Percentiles rank a stretch among this genome's conserved stretches.
phyloP scores from a whole-genome alignment of 1,284 basidiomycete species.

The Pyrrhoderma lamaoense region DNA sequence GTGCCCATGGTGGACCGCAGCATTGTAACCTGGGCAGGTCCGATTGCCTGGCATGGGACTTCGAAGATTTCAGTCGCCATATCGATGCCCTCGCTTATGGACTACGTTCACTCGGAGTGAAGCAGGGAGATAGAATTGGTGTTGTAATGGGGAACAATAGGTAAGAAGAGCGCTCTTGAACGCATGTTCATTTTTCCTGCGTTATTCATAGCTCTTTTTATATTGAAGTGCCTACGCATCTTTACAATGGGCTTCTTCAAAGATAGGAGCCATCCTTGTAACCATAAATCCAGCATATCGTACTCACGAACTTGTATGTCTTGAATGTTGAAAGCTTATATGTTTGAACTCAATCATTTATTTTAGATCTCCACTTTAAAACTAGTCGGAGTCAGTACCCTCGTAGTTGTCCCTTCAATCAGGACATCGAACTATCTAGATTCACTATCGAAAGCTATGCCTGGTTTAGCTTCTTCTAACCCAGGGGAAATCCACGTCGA shows the following conservation, averaged over 20 bases:
- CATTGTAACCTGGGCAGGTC: slow-evolving; percentile 39
- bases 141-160: slow-evolving; percentile 82
- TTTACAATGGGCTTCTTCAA: slow-evolving; percentile 79
- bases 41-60: slow-evolving; percentile 68
- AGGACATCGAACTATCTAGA: slow-evolving; percentile 56
- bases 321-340: neutral
- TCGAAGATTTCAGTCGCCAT: slow-evolving; percentile 60
- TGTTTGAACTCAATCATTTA: neutral
- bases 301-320: slow-evolving; percentile 56
- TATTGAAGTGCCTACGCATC: slow-evolving; percentile 61
- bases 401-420: slow-evolving; percentile 68
- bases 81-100: slow-evolving; percentile 66
- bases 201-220: neutral
- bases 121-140: slow-evolving; percentile 72
- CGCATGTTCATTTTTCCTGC: neutral
- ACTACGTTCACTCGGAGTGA: slow-evolving; percentile 60
- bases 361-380: slow-evolving; percentile 53
- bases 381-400: slow-evolving; percentile 59
- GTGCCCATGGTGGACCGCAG: slow-evolving; percentile 52
- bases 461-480: slow-evolving; percentile 41
- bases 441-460: slow-evolving; percentile 52
- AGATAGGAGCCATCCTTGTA: slow-evolving; percentile 72
- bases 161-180: slow-evolving; percentile 29
- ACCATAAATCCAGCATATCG: slow-evolving; percentile 81
- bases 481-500: slow-evolving; percentile 57